Base-by-base conservation (phyloP, 257 asterid genomes). In the Osmanthus fragrans region DNA sequence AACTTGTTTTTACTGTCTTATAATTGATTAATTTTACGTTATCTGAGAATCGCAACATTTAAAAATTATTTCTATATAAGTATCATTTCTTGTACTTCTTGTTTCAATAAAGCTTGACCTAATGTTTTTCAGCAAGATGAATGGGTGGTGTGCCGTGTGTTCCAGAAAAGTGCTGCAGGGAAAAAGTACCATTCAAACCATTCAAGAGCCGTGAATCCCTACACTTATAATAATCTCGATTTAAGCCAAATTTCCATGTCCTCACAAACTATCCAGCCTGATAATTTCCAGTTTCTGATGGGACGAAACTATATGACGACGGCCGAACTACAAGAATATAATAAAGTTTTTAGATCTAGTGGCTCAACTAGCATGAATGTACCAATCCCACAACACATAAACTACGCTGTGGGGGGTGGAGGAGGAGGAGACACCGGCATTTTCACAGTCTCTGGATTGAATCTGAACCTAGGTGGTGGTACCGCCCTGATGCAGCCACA, bases 141-240 rank as follows among this genome's bases (percentile, higher is more conserved):
- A 82, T 94, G 98, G 99, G 97, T 94, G 47, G 97, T 94, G 2
- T 92, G 99, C 87, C 96, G 99, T 0, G 92, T 92, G 18, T 90
- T 94, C 80, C 97, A 92, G 71, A 94, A 94, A 84, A 92, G 92
- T 70, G 89, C 82, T 0, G 91, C 90, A 27, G 94, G 84, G 11
- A 92, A 90, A 70, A 94, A 89, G 66, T 90, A 87, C 84, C 89
- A 90, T 11, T 81, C 92, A 76, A 90, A 69, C 85, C 84, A 85
- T 71, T 77, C 97, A 5, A 83, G 94, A 78, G 82, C 89, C 25
- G 82, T 80, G 4, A 87, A 85, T 47, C 90, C 91, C 15, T 86
- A 76, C 83, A 19, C 85, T 65, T 90, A 85, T 84, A 86, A 80
- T 56, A 86, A 80, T 56, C 87, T 85, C 0, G 94, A 93, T 49